Base-by-base conservation (phyloP, 257 asterid genomes). In the Nyctanthes arbortristis region DNA sequence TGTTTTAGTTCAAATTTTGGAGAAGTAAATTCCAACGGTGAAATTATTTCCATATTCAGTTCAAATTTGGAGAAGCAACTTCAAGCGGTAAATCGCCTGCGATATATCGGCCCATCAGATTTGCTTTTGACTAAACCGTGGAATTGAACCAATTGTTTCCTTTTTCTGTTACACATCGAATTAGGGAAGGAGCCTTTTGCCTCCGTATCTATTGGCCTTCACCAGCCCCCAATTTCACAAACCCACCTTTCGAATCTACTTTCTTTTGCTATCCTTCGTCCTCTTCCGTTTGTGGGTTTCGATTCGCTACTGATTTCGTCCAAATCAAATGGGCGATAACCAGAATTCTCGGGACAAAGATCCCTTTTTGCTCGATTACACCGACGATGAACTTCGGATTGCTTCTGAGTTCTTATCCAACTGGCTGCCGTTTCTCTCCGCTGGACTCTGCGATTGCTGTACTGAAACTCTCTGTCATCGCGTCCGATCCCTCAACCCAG, bases 321-420 rank as follows among this genome's bases (percentile, higher is more conserved):
- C 58, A 14, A 24, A 6, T 22, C 58, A 29, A 49, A 73, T 73
- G 84, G 43, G 35, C 64, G 74, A 58, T 68, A 61, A 18, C 77
- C 58, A 57, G 13, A 67, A 67, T 70, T 9, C 73, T 25, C 69
- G 55, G 20, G 56, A 66, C 28, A 64, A 33, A 69, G 89, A 90
- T 55, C 78, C 86, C 1, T 88, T 94, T 69, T 75, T 91, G 63
- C 84, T 65, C 14, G 83, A 81, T n/a, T 91, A 72, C 80, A 70
- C 71, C 73, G 79, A 81, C 37, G 52, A 66, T 7, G 99, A 94
- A 27, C 86, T 88, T 45, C 75, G 78, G 63, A 85, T 82, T 75
- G 97, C 97, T 66, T 87, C 90, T 14, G 97, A 88, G 73, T 94
- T 91, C 63, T 73, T 94, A n/a, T 85, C 97, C 72, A 91, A 82